Evolutionary conservation across 495 filamentous ascomycete species (phyloP).

Genomic region (Physcia stellaris): DNA sequence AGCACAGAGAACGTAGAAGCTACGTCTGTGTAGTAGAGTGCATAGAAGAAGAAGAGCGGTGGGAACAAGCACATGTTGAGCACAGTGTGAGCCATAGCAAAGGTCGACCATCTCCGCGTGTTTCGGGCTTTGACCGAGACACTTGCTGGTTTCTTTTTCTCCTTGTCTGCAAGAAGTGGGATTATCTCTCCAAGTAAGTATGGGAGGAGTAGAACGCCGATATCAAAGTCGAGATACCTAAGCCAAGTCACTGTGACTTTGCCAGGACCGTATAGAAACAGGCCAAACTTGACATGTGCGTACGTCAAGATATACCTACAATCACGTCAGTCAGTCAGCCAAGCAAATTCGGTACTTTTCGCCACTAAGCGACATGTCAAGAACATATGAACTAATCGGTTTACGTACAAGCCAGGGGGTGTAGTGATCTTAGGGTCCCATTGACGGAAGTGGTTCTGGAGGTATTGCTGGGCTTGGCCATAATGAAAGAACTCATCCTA

Average conservation of each 20-base stretch:
- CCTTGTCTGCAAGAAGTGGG: neutral
- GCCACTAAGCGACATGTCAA: constrained; percentile 2
- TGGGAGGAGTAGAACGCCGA: neutral
- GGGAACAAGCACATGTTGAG: constrained; percentile 82
- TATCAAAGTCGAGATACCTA: neutral
- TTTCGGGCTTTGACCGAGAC: no score
- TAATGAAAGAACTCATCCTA: constrained; percentile 95
- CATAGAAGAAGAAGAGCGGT: constrained; percentile 87
- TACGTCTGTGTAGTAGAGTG: constrained; percentile 88
- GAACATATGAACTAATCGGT: neutral
- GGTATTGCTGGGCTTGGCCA: constrained; percentile 81
- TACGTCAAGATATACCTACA: constrained; percentile 30
- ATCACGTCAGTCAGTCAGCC: no score
- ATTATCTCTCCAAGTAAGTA: neutral
- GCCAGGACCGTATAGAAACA: constrained; percentile 1
- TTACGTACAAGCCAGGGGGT: constrained; percentile 69
- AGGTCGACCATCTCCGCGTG: constrained; percentile 1
- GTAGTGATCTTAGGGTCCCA: constrained; percentile 99
- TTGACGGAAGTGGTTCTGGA: constrained; percentile 50
- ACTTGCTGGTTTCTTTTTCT: neutral
- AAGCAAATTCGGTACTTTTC: constrained; percentile 43
- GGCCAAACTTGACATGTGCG: no score
- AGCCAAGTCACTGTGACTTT: neutral
- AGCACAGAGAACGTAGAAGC: constrained; percentile 46
- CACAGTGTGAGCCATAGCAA: constrained; percentile 41